Evolutionary conservation across 176 grass and related monocot species (phyloP).

Genomic region (Aegilops umbellulata): DNA sequence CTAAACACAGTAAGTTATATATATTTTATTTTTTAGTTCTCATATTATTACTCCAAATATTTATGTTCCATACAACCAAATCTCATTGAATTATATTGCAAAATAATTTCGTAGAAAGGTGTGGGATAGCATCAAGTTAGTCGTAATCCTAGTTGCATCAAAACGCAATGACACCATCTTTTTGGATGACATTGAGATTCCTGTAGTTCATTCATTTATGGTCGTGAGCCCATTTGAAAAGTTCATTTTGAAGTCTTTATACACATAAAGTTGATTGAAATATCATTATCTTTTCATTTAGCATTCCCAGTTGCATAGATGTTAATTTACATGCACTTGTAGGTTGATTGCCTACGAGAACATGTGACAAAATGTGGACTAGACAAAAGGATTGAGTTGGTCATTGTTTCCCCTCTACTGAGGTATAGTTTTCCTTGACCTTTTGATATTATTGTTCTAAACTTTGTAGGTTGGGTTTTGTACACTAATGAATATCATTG

Average conservation of each 20-base stretch:
- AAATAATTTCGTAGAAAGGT: too few species aligned
- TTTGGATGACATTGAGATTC: background rate
- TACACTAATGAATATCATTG: background rate
- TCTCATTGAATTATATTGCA: too few species aligned
- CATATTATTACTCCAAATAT: too few species aligned
- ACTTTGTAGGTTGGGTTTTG: background rate
- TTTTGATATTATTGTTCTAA: background rate
- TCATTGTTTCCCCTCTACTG: constrained; percentile 75
- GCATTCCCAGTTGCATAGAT: background rate
- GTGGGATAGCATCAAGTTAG: too few species aligned
- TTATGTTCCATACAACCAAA: too few species aligned
- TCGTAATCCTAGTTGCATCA: background rate
- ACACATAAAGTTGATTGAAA: background rate
- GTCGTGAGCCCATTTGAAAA: background rate
- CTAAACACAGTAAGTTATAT: too few species aligned
- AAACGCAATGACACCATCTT: background rate
- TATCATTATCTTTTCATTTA: background rate
- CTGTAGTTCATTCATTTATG: background rate
- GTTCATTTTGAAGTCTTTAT: background rate
- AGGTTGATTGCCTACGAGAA: constrained; percentile 62
- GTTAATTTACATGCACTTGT: background rate
- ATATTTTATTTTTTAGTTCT: too few species aligned
- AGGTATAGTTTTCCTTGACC: constrained; percentile 39
- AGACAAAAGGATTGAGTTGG: constrained; percentile 63
- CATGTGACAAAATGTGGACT: constrained; percentile 60